Evolutionary conservation across 306 rosid species (phyloP).

Genomic region (Cicer yamashitae): DNA sequence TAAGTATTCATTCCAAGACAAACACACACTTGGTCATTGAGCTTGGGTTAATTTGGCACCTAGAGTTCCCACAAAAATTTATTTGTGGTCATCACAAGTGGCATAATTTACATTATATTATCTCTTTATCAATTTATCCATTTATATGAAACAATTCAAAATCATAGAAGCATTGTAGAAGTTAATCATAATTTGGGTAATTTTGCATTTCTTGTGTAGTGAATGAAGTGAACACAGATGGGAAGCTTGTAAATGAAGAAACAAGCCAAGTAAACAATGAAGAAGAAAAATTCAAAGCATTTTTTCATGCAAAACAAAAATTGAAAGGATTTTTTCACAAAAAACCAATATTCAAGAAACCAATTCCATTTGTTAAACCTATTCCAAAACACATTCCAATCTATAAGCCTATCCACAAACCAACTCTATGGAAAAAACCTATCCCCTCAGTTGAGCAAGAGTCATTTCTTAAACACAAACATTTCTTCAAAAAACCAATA

Average conservation of each 20-base stretch:
- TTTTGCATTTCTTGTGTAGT: constrained; percentile 20
- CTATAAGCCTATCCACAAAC: constrained; percentile 8
- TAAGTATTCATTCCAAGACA: not conserved
- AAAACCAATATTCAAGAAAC: constrained; percentile 19
- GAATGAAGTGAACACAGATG: constrained; percentile 29
- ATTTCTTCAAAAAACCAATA: constrained; percentile 24
- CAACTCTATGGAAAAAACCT: not conserved
- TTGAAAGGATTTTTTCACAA: constrained; percentile 36
- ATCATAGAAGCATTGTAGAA: not conserved
- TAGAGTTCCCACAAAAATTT: not conserved
- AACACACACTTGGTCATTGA: not conserved
- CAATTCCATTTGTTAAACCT: constrained; percentile 36
- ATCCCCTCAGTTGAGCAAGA: not conserved
- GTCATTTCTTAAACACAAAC: not conserved
- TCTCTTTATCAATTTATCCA: not conserved
- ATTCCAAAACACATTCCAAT: not conserved
- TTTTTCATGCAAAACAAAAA: constrained; percentile 34
- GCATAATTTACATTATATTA: too few species aligned
- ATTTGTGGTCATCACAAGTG: not conserved
- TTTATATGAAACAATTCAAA: not conserved
- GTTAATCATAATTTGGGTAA: not conserved
- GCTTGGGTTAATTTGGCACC: too few species aligned
- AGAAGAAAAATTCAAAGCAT: constrained; percentile 52
- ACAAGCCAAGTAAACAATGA: constrained; percentile 35
- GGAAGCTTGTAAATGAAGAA: constrained; percentile 31